A percentile compares a stretch with the other conserved stretches of the same genome.
These are phyloP conservation scores for Auriscalpium orientale DNA, from an alignment of 768 basidiomycete species.

Conservation along the genomic window DNA sequence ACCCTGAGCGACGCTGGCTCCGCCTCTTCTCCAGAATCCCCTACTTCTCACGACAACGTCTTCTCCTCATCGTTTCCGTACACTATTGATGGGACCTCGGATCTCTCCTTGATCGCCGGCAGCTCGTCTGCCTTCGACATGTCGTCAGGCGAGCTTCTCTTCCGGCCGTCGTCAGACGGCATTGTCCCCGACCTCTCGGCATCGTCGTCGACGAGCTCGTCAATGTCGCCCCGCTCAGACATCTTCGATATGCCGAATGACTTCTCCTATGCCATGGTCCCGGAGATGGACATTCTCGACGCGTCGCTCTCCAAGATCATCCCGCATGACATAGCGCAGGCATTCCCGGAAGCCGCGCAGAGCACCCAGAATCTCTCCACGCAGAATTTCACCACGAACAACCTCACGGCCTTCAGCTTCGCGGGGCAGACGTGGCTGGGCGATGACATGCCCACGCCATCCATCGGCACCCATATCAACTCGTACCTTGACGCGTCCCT, in stretches of 20 bases:
- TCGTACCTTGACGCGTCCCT: not conserved
- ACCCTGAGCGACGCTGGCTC: constrained; percentile 3
- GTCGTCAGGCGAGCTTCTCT: constrained; percentile 6
- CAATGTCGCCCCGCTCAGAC: constrained; percentile 16
- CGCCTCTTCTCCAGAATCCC: constrained; percentile 5
- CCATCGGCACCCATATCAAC: not conserved
- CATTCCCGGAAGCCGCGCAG: constrained; percentile 5
- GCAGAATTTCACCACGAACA: constrained; percentile 4
- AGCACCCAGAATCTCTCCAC: not conserved
- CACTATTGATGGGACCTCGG: constrained; percentile 1
- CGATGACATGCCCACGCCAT: not conserved
- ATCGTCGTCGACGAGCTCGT: constrained; percentile 6
- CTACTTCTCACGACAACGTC: not conserved
- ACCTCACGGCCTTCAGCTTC: not conserved
- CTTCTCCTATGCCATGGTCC: constrained; percentile 4
- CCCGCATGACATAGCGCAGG: constrained; percentile 8
- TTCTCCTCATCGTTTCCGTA: constrained; percentile 5
- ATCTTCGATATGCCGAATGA: constrained; percentile 12
- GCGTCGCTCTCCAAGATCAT: constrained; percentile 14
- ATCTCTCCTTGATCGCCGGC: constrained; percentile 5
- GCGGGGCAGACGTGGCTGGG: not conserved
- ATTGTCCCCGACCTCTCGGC: constrained; percentile 7
- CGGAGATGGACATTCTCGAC: constrained; percentile 10
- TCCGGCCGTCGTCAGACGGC: constrained; percentile 4
- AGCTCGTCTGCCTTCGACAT: constrained; percentile 7